A percentile compares a stretch with the other conserved stretches of the same genome.
Conservation (phyloP, 768 basidiomycete genomes). For the Lentinula sp. region DNA sequence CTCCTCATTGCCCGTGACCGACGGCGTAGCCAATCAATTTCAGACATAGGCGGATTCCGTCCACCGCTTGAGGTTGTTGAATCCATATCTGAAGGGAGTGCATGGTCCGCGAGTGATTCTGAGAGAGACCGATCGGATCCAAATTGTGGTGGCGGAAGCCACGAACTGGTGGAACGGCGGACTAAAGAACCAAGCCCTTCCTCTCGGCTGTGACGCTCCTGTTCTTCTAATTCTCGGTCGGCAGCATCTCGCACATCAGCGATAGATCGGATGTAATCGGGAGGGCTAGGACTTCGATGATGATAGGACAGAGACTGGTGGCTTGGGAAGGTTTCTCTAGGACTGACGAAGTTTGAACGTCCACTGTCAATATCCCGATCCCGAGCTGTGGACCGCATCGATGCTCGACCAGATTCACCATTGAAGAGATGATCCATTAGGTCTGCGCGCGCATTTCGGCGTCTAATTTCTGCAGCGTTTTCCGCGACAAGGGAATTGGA, state of each 20-base stretch:
- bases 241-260: not conserved
- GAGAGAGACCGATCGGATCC: not conserved
- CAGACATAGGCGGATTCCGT: not conserved
- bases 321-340: not conserved
- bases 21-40: not conserved
- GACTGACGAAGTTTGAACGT: not conserved
- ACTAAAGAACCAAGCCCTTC: not conserved
- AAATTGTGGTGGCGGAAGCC: constrained; percentile 5
- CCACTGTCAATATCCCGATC: not conserved
- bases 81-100: not conserved
- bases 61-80: not conserved
- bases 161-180: not conserved
- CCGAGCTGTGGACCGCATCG: not conserved
- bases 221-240: not conserved
- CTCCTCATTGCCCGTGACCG: not conserved
- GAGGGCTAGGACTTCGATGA: not conserved
- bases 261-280: not conserved
- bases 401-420: not conserved
- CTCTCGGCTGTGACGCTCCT: not conserved
- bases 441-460: constrained; percentile 4
- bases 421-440: constrained; percentile 4
- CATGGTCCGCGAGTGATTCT: not conserved
- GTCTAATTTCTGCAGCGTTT: constrained; percentile 4
- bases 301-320: not conserved
- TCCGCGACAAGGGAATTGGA: constrained; percentile 5